These are phyloP conservation scores for Lactifluus subvellereus DNA, from an alignment of 768 basidiomycete genomes.

Conservation along the genomic window DNA sequence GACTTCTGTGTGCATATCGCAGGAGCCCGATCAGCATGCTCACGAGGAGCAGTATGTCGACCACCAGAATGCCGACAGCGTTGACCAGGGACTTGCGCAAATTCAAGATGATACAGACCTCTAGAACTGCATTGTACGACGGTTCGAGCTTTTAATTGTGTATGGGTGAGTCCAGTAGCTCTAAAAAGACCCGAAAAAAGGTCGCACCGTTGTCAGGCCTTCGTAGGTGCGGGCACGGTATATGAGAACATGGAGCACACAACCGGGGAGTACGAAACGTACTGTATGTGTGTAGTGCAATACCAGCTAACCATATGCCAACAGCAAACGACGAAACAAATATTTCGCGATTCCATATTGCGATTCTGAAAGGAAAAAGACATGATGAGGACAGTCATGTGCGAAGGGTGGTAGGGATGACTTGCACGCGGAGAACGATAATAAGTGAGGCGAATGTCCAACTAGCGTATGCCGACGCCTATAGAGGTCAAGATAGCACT, in stretches of 20 bases:
- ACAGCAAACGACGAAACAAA: not conserved
- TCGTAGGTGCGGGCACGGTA: not conserved
- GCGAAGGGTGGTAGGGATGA: not conserved
- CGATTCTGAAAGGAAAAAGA: not conserved
- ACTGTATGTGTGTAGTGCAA: not conserved
- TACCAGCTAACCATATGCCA: not conserved
- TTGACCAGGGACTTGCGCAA: not conserved
- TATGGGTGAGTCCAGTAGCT: not conserved
- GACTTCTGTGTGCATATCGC: not conserved
- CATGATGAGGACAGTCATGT: not conserved
- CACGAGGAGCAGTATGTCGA: not conserved
- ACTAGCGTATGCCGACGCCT: not conserved
- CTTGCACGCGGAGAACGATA: constrained; percentile 2
- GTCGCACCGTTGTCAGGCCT: not conserved
- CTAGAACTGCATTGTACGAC: not conserved
- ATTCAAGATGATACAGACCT: not conserved
- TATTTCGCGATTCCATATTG: not conserved
- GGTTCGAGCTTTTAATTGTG: not conserved
- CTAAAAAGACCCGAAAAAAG: not conserved
- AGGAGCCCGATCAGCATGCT: not conserved
- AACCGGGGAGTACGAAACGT: not conserved
- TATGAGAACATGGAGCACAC: not conserved
- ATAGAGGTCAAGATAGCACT: not conserved
- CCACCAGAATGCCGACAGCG: not conserved
- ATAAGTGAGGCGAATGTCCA: not conserved